Base-by-base conservation (phyloP, 768 basidiomycete species). In the Lactarius deliciosus region DNA sequence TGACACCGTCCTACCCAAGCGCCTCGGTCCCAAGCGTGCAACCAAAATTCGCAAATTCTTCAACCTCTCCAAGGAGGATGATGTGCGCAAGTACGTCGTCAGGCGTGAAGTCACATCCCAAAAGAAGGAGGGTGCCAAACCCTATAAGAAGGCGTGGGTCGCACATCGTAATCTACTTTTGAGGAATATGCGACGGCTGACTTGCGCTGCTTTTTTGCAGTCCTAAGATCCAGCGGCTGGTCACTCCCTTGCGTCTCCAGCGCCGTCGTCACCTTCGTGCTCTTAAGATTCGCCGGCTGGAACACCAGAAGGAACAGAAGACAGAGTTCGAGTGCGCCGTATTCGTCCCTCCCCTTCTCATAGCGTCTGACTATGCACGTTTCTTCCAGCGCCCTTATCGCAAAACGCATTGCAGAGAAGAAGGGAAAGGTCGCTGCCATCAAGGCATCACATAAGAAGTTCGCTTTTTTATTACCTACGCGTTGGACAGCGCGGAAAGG, bases 21-120 rank as follows among this genome's bases (percentile, higher is more conserved):
- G 95, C 65, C 87, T 97, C 70, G 96, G 96, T 65, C 96, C 96
- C 75, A 98, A 98, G 90, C 82, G 95, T 73, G 95, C 95, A 67
- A 94, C 94, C 68, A 96, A 96, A 87, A 98, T 99, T 80, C 86
- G 95, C 78, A 85, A 80, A 76, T 97, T 98, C 86, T 98, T 99
- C 86, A 96, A 96, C 84, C 82, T 98, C 76, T 83, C 85, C 81
- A 98, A 98, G 86, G 90, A 96, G 75, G 96, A 99, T 75, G 96
- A 98, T 81, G 96, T 99, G 66, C 87, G 93, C 81, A 96, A 97
- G 81, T 98, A 96, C 78, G 96, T 97, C 71, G 88, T 98, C 73
- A 83, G 94, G 73, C 83, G 96, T 72, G 95, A 97, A 81, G 94
- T 98, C 55, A 88, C 80, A 79, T 89, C 87, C 77, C 72, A 82